Evolutionary conservation across 1,139 yeast genomes (phyloP), one percentile per base, ranked within the genome.

Genomic region (Arxiozyma slooffiae): DNA sequence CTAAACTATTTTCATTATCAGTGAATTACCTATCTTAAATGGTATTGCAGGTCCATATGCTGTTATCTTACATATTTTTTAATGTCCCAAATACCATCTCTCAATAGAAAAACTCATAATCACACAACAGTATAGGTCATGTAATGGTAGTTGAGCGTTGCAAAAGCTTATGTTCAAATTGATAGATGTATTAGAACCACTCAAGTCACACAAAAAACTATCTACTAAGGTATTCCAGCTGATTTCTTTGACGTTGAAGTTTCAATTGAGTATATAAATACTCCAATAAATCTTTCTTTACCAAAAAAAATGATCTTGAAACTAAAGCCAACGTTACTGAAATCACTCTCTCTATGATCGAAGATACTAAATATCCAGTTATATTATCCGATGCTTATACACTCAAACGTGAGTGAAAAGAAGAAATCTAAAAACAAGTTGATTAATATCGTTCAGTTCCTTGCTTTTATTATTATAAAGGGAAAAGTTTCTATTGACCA

Each of bases 361-460:
- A 65, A 53, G 69, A 69, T 45, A 81, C 94, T 46, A 65, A 75
- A 62, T 78, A 79, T 68, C 95, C 95, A 55, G 69, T 84, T 54
- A 78, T 86, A 56, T 73, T 86, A 60, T 89, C 85, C 45, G 95
- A 86, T 71, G 95, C 95, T 38, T 85, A 95, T 74, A 87, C 89
- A 53, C 72, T 82, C 47, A 78, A 95, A 71, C 94, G 85, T 68
- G 74, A 75, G 56, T 82, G 81, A 60, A 76, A 75, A 61, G 69
- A 65, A 21, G 87, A 82, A 68, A 82, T 85, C 52, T n/a, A n/a
- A n/a, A n/a, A 71, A 70, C 53, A 68, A 73, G 57, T 76, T 86
- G 63, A 83, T 84, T 49, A 78, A 80, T 57, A 62, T 71, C 46
- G 84, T 95, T 44, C 81, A 83, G 65, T 85, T 81, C 79, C 94